Evolutionary conservation across 108 stramenopile genomes (phyloP).

Genomic region (Nitzschia putrida): DNA sequence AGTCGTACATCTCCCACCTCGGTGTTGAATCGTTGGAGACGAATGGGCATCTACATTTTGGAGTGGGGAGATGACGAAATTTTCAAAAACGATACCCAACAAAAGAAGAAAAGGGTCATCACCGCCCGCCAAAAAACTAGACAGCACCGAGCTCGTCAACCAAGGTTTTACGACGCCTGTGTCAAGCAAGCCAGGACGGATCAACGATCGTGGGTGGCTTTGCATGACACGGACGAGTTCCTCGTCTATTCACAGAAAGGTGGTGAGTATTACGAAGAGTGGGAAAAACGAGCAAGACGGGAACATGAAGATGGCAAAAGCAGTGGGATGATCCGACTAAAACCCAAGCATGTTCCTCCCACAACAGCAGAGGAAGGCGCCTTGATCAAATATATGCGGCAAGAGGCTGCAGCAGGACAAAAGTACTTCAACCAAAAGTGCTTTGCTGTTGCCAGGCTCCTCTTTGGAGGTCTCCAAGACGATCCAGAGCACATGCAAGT

Average conservation of each 20-base stretch:
- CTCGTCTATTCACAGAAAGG: not conserved
- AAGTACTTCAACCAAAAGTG: conserved; percentile 3
- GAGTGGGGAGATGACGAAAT: conserved; percentile 19
- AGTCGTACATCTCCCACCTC: conserved; percentile 23
- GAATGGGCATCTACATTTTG: conserved; percentile 21
- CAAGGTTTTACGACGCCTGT: conserved; percentile 23
- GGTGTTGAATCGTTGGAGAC: conserved; percentile 39
- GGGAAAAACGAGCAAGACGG: not conserved
- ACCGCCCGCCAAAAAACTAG: too few species aligned
- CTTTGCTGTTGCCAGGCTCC: conserved; percentile 28
- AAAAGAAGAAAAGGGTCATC: too few species aligned
- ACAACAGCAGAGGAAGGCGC: not conserved
- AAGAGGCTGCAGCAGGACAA: not conserved
- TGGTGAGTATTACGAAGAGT: not conserved
- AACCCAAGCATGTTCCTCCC: not conserved
- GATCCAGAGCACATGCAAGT: not conserved
- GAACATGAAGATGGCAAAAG: not conserved
- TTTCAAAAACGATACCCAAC: conserved; percentile 1
- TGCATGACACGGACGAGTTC: conserved; percentile 33
- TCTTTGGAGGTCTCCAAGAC: conserved; percentile 25
- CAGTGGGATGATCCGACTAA: too few species aligned
- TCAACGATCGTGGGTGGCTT: conserved; percentile 10
- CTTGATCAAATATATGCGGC: not conserved
- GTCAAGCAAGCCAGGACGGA: conserved; percentile 3
- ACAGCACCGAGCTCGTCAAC: conserved; percentile 19